Evolutionary conservation across 2,329 filamentous ascomycete genomes (phyloP).

Genomic region (Pestalotiopsis sp.): DNA sequence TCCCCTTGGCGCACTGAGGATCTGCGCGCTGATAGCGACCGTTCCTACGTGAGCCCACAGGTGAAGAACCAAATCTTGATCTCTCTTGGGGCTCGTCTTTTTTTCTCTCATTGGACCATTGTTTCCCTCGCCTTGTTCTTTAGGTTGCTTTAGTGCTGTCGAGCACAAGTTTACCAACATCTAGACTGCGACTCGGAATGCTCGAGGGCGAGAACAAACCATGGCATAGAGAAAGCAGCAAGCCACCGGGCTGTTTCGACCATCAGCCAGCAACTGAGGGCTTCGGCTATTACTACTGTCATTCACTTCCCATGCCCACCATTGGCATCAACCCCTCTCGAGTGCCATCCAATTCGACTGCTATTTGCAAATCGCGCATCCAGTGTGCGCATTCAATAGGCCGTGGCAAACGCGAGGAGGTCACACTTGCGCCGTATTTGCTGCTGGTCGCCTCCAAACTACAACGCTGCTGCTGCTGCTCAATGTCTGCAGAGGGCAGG

Average conservation of each 20-base stretch:
- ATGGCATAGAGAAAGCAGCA: neutral
- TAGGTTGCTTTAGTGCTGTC: neutral
- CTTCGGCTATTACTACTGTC: neutral
- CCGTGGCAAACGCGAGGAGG: neutral
- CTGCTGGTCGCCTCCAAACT: neutral
- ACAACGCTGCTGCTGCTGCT: neutral
- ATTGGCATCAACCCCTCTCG: neutral
- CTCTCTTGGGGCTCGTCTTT: neutral
- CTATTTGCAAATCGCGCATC: neutral
- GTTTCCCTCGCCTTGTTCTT: neutral
- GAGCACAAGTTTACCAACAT: neutral
- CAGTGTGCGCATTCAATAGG: neutral
- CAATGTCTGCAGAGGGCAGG: conserved; percentile 4
- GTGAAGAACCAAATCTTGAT: neutral
- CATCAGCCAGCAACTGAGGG: neutral
- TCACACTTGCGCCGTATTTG: neutral
- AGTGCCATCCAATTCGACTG: neutral
- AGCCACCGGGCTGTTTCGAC: neutral
- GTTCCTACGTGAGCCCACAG: neutral
- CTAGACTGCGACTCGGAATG: neutral
- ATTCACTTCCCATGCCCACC: neutral
- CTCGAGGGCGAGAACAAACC: neutral
- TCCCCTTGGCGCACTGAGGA: neutral
- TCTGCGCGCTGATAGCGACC: neutral
- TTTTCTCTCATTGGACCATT: neutral